Evolutionary conservation across 306 rosid genomes (phyloP).

Genomic region (Dalbergia oliveri): DNA sequence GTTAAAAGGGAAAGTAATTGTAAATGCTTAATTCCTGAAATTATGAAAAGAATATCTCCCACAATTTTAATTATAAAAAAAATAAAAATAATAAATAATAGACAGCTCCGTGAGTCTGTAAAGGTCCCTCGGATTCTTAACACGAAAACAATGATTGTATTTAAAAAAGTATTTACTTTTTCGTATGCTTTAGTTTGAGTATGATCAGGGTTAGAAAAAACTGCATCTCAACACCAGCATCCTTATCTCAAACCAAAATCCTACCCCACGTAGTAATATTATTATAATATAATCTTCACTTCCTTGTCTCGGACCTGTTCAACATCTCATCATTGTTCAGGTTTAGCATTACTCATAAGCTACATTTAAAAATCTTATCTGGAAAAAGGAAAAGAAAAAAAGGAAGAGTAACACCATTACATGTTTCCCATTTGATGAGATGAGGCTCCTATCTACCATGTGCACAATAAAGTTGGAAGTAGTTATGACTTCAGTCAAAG

Average conservation of each 20-base stretch:
- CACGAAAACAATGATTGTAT: conserved; percentile 33
- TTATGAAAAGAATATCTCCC: too few species aligned
- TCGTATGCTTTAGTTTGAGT: conserved; percentile 18
- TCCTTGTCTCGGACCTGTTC: conserved; percentile 19
- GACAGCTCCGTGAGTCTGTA: neutral
- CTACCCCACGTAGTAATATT: conserved; percentile 24
- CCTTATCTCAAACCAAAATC: conserved; percentile 30
- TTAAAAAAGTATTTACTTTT: neutral
- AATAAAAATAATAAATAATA: too few species aligned
- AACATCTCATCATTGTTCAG: conserved; percentile 30
- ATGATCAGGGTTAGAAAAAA: conserved; percentile 18
- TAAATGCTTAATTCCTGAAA: too few species aligned
- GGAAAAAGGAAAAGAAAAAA: neutral
- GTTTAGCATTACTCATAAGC: neutral
- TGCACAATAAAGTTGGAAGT: conserved; percentile 12
- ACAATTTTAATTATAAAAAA: too few species aligned
- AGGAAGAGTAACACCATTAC: neutral
- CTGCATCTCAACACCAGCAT: conserved; percentile 19
- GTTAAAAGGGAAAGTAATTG: too few species aligned
- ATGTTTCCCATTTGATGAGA: neutral
- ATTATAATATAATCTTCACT: neutral
- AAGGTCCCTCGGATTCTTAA: conserved; percentile 47
- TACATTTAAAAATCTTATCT: neutral
- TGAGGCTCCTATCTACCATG: neutral
- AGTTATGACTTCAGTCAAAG: conserved; percentile 30